Base-by-base conservation (phyloP, 2,329 filamentous ascomycete species). In the Monilinia vaccinii-corymbosi region DNA sequence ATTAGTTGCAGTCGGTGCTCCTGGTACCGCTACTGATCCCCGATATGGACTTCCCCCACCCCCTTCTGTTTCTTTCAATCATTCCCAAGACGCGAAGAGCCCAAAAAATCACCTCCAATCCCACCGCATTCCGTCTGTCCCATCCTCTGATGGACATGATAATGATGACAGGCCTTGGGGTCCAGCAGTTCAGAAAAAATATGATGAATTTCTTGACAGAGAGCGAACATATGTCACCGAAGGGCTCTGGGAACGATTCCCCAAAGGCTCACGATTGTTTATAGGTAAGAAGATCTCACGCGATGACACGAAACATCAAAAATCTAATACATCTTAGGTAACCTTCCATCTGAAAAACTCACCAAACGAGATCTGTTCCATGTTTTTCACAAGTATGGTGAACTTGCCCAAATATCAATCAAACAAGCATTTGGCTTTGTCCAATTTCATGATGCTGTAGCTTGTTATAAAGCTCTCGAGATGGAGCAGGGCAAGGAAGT, bases 381-480 rank as follows among this genome's bases (percentile, higher is more conserved):
- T 71, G 81, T 93, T 21, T 97, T 99, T 71, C 85, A 91, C 70
- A 82, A 81, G 60, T 92, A 91, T 71, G 94, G 94, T 58, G 87
- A 86, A 63, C 78, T 99, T 50, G 93, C 92, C 2, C 94, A 99
- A 72, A 94, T 97, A 62, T 96, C 91, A 0, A 90, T 97, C 68
- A 97, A 97, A 74, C 91, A 94, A 66, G 92, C 92, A 1, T 97
- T 96, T 74, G 94, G 94, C 1, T 99, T 97, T 71, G 91, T 97
- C 40, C 94, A 97, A 72, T 99, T 95, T 66, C 81, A 96, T 65
- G 86, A 90, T 34, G 77, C 85, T 4, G 79, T 81, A 2, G 87
- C 93, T 69, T 96, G 91, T 65, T 79, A 82, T 60, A 79, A 80
- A 49, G 93, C 93, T 5, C 81, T 97, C 67, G 79, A 88, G 40